Percentiles rank a stretch among this genome's conserved stretches.
These are phyloP conservation scores for Wickerhamomyces bisporus DNA, from an alignment of 805 yeast genomes.

Conservation along the genomic window DNA sequence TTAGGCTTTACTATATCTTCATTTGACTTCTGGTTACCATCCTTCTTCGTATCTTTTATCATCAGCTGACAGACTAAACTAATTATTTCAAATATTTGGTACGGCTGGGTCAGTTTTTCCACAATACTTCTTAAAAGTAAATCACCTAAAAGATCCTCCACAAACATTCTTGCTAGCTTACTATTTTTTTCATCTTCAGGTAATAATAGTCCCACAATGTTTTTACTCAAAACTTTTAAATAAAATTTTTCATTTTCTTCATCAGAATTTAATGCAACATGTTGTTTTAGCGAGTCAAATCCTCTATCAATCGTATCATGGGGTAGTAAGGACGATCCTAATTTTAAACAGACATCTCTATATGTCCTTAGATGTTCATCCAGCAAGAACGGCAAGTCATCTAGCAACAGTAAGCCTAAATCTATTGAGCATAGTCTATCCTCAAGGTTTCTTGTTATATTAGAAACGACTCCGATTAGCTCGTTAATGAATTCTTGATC, in stretches of 20 bases:
- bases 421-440: constrained; percentile 27
- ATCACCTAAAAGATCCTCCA: constrained; percentile 37
- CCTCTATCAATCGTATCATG: constrained; percentile 27
- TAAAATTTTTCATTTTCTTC: constrained; percentile 28
- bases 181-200: constrained; percentile 40
- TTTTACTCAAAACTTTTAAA: constrained; percentile 29
- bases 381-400: constrained; percentile 39
- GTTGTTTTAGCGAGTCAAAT: constrained; percentile 30
- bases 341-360: constrained; percentile 22
- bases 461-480: constrained; percentile 33
- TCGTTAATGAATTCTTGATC: constrained; percentile 39
- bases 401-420: constrained; percentile 33
- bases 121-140: constrained; percentile 35
- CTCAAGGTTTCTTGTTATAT: constrained; percentile 35
- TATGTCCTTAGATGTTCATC: constrained; percentile 32
- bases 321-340: constrained; percentile 29
- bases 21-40: too few species aligned
- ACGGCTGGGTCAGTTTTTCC: constrained; percentile 45
- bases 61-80: constrained; percentile 14
- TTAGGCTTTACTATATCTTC: too few species aligned
- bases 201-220: constrained; percentile 30
- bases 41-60: neutral
- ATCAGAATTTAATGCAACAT: constrained; percentile 27
- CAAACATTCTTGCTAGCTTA: constrained; percentile 31
- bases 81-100: constrained; percentile 41